These are phyloP conservation scores for Kregervanrija delftensis DNA, from an alignment of 805 yeast genomes.

Conservation along the genomic window DNA sequence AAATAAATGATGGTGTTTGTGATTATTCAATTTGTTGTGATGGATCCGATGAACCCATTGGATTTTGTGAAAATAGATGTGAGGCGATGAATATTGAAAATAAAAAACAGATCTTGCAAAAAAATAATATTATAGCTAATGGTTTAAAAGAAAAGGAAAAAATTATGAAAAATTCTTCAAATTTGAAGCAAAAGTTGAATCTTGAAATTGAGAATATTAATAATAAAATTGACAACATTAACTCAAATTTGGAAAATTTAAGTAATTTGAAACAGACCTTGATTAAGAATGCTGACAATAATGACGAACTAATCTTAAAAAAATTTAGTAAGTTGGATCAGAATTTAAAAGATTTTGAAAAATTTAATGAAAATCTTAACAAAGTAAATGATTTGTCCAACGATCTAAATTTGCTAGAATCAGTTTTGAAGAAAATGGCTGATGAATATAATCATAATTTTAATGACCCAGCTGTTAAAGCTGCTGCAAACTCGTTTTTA, in stretches of 20 bases:
- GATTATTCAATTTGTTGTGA: slow-evolving; percentile 89
- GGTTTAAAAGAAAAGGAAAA: slow-evolving; percentile 32
- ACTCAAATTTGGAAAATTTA: slow-evolving; percentile 18
- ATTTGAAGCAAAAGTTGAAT: slow-evolving; percentile 13
- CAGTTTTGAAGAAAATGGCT: slow-evolving; percentile 41
- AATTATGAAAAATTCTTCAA: slow-evolving; percentile 25
- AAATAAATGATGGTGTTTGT: slow-evolving; percentile 86
- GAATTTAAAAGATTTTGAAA: slow-evolving; percentile 6
- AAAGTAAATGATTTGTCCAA: not conserved
- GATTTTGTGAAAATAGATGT: slow-evolving; percentile 54
- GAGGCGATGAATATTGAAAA: slow-evolving; percentile 38
- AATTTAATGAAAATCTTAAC: slow-evolving; percentile 9
- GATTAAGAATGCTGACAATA: not conserved
- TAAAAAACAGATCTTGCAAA: slow-evolving; percentile 13
- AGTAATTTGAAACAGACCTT: too few relatives aligned
- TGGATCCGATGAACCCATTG: slow-evolving; percentile 73
- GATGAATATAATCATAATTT: slow-evolving; percentile 71
- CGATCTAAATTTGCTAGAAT: slow-evolving; percentile 30
- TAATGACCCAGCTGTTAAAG: slow-evolving; percentile 82
- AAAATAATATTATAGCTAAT: slow-evolving; percentile 15
- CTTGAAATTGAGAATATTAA: slow-evolving; percentile 9
- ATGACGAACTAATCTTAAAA: not conserved
- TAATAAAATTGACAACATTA: slow-evolving; percentile 17
- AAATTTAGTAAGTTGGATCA: not conserved
- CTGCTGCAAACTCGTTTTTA: slow-evolving; percentile 50